A percentile compares a stretch with the other conserved stretches of the same genome.
Conservation (phyloP, 2,329 filamentous ascomycete genomes). For the Capronia epimyces region DNA sequence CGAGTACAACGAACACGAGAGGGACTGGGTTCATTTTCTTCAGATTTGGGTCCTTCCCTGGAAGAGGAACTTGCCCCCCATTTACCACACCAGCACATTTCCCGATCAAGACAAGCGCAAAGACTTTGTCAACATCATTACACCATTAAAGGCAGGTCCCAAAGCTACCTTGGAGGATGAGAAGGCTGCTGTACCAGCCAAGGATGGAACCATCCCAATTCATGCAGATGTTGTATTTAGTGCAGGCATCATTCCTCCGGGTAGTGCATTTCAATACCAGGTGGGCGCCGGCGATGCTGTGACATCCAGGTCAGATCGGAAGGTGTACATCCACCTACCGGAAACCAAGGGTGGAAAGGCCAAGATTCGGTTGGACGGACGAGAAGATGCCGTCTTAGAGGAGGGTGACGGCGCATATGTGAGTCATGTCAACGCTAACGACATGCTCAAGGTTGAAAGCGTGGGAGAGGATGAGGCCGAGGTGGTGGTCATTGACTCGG, state of each 20-base stretch:
- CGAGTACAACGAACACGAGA: constrained; percentile 70
- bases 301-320: constrained; percentile 48
- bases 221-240: constrained; percentile 81
- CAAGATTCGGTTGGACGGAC: constrained; percentile 62
- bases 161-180: constrained; percentile 60
- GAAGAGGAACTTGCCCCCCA: constrained; percentile 63
- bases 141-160: constrained; percentile 62
- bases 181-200: constrained; percentile 55
- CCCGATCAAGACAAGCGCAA: constrained; percentile 66
- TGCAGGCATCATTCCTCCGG: constrained; percentile 65
- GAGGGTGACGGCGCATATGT: constrained; percentile 82
- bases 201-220: constrained; percentile 69
- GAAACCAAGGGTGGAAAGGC: constrained; percentile 72
- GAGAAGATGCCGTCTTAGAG: constrained; percentile 60
- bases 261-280: constrained; percentile 63
- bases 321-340: constrained; percentile 74
- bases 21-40: constrained; percentile 72
- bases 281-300: constrained; percentile 52
- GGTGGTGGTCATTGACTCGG: constrained; percentile 62
- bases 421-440: constrained; percentile 58
- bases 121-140: constrained; percentile 68
- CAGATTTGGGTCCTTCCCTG: constrained; percentile 86
- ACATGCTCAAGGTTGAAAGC: constrained; percentile 60
- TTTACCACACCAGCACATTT: constrained; percentile 71
- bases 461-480: constrained; percentile 64